Evolutionary conservation across 139 green algal genomes (phyloP).

Genomic region (Picochlorum costavermella): DNA sequence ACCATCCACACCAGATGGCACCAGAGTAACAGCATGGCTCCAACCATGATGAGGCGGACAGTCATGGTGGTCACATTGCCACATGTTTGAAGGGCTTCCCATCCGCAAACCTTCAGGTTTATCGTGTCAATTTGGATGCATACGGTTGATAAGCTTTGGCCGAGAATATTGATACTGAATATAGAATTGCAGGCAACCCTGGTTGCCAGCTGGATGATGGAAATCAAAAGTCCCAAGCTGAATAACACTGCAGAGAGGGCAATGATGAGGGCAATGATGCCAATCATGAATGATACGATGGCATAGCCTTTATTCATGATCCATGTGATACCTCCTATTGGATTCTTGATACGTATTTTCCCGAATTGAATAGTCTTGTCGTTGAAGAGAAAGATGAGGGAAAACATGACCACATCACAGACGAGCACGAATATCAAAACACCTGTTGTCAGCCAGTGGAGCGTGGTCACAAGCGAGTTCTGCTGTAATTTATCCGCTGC

Average conservation of each 20-base stretch:
- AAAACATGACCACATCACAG: not conserved
- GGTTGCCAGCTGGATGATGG: not conserved
- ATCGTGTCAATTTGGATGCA: not conserved
- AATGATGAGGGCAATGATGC: not conserved
- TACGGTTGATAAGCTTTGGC: not conserved
- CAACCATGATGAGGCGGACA: constrained; percentile 4
- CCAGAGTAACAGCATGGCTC: not conserved
- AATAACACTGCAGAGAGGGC: constrained; percentile 3
- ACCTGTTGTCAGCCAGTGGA: not conserved
- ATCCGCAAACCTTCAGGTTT: not conserved
- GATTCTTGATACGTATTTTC: not conserved
- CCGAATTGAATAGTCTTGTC: not conserved
- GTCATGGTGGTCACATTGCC: not conserved
- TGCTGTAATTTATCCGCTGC: not conserved
- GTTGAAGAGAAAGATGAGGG: not conserved
- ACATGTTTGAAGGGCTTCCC: constrained; percentile 5
- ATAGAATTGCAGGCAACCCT: not conserved
- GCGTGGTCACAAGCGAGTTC: not conserved
- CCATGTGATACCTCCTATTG: not conserved
- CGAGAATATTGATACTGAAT: not conserved
- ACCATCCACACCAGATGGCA: constrained; percentile 3
- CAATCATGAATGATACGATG: not conserved
- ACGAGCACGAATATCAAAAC: not conserved
- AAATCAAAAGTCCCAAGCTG: not conserved
- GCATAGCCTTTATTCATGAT: not conserved